Base-by-base conservation (phyloP, 2,329 filamentous ascomycete species). In the Fusarium nodosum region DNA sequence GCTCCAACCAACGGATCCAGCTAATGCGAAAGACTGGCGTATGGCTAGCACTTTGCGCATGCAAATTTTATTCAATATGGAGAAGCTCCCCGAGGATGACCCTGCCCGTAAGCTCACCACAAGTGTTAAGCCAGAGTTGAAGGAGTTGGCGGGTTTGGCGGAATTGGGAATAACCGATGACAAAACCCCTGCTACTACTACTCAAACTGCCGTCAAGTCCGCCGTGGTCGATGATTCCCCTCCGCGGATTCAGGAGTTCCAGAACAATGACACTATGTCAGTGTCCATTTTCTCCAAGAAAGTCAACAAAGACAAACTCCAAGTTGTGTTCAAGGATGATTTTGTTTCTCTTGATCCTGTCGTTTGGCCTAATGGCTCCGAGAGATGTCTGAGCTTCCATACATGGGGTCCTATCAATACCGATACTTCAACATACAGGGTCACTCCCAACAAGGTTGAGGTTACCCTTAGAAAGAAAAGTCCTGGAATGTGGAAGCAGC, bases 401-500 rank as follows among this genome's bases (percentile, higher is more conserved):
- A 86, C 95, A 5, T 93, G 86, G 77, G 88, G 86, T 16, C 77
- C 85, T 12, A 89, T 97, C 72, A 86, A 92, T 54, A 79, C 87
- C 0, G 74, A 83, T 2, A 79, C 84, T 33, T 93, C 88, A 22
- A 90, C 84, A 45, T 87, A 83, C 71, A 86, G 84, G 2, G 86
- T 97, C 56, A 90, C 91, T 42, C 85, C 91, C 2, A 93, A 89
- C 74, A 97, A 97, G 78, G 85, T 97, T 56, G 94, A 97, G 78
- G 82, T 97, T 38, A 86, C 82, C 13, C 85, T 97, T 18, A 85
- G 85, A 64, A 97, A 97, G 79, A 82, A 84, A 41, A 83, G 78
- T 2, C 79, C 86, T 0, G 91, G 90, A 9, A 94, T 93, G 76
- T 96, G 93, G 93, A 78, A 84, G 0, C 64, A 73, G 30, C 56